phyloP scores from a whole-genome alignment of 2,329 filamentous ascomycete species.

The Xylaria sp. region DNA sequence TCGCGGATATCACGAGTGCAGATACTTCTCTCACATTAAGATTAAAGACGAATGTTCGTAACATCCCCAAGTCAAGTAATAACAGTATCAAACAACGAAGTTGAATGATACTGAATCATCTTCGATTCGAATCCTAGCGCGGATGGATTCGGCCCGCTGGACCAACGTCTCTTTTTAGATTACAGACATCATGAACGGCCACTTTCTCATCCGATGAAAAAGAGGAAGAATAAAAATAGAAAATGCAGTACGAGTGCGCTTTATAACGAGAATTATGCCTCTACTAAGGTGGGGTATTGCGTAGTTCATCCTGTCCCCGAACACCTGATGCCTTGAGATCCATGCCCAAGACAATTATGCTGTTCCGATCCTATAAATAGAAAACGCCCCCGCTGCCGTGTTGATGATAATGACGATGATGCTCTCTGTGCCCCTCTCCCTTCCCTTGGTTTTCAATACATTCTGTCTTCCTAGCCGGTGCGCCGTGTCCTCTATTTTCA shows the following conservation, averaged over 20 bases:
- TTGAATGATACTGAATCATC: neutral
- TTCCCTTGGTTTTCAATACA: conserved; percentile 3
- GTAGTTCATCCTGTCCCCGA: neutral
- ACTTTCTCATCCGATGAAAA: neutral
- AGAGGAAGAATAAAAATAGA: neutral
- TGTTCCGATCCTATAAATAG: neutral
- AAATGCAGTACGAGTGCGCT: neutral
- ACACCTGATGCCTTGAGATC: neutral
- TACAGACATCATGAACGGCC: neutral
- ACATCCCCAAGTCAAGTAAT: neutral
- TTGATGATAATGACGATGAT: too few species aligned
- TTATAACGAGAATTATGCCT: neutral
- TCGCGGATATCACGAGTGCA: neutral
- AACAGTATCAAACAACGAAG: neutral
- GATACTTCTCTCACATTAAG: neutral
- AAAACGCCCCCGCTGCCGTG: conserved; percentile 9
- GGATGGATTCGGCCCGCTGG: neutral
- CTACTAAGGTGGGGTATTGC: neutral
- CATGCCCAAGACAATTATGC: conserved; percentile 1
- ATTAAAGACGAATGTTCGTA: neutral
- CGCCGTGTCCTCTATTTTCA: neutral
- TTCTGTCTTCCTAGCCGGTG: conserved; percentile 1
- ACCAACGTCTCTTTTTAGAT: neutral
- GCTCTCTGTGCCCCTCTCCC: neutral
- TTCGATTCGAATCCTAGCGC: neutral